Evolutionary conservation across 768 basidiomycete genomes (phyloP).

Genomic region (Exidia glandulosa): DNA sequence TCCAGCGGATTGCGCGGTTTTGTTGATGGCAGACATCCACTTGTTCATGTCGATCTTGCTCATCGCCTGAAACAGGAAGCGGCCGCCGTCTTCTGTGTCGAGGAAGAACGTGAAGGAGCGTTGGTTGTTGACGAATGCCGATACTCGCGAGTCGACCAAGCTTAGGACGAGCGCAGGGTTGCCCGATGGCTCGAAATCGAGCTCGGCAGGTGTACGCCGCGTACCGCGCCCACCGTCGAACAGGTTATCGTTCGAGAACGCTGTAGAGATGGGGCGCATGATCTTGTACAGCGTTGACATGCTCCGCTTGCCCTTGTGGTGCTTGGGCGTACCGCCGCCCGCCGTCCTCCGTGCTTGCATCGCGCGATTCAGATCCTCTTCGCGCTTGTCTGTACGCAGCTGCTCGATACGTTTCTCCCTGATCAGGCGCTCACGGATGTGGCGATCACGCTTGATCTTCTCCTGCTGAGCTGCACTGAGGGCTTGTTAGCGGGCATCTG

Average conservation of each 20-base stretch:
- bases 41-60: slow-evolving; percentile 59
- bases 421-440: slow-evolving; percentile 53
- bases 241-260: slow-evolving; percentile 57
- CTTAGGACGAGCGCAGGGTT: slow-evolving; percentile 70
- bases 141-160: slow-evolving; percentile 59
- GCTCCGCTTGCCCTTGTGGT: slow-evolving; percentile 80
- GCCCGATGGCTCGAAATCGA: slow-evolving; percentile 61
- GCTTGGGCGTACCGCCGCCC: slow-evolving; percentile 37
- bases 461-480: slow-evolving; percentile 47
- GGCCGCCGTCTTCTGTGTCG: slow-evolving; percentile 79
- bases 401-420: slow-evolving; percentile 74
- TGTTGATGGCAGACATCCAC: slow-evolving; percentile 68
- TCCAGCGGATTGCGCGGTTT: slow-evolving; percentile 60
- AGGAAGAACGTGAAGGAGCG: slow-evolving; percentile 75
- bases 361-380: slow-evolving; percentile 63
- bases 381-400: slow-evolving; percentile 55
- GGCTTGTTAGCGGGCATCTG: background rate
- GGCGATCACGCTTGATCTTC: slow-evolving; percentile 69
- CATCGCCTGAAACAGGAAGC: slow-evolving; percentile 66
- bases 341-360: slow-evolving; percentile 50
- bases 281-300: slow-evolving; percentile 73
- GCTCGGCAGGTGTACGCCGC: slow-evolving; percentile 56
- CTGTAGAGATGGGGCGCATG: slow-evolving; percentile 84
- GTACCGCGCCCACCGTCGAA: slow-evolving; percentile 23
- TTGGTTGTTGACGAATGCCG: slow-evolving; percentile 66